Percentiles rank a stretch among this genome's conserved stretches.
phyloP scores from a whole-genome alignment of 2,329 filamentous ascomycete species.

The Coccinonectria pachysandricola region DNA sequence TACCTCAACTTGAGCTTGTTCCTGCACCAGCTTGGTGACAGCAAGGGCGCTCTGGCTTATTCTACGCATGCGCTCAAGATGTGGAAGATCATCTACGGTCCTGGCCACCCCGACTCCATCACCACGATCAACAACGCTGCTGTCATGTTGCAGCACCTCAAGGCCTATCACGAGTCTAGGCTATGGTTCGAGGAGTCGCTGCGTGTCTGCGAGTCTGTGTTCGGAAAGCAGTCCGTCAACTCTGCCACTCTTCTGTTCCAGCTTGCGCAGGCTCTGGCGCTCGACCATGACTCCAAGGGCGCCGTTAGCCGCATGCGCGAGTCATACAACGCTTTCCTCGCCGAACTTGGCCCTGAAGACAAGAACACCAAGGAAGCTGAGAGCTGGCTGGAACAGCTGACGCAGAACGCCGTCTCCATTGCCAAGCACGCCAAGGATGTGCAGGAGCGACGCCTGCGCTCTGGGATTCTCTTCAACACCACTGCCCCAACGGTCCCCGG shows the following conservation, averaged over 20 bases:
- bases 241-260: slow-evolving; percentile 94
- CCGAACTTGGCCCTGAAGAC: slow-evolving; percentile 76
- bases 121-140: slow-evolving; percentile 98
- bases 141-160: slow-evolving; percentile 94
- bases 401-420: slow-evolving; percentile 87
- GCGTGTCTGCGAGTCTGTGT: slow-evolving; percentile 77
- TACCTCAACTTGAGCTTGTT: slow-evolving; percentile 95
- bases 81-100: slow-evolving; percentile 94
- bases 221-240: slow-evolving; percentile 82
- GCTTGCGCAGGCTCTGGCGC: slow-evolving; percentile 83
- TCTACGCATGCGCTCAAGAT: slow-evolving; percentile 87
- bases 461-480: slow-evolving; percentile 55
- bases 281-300: slow-evolving; percentile 90
- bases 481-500: slow-evolving; percentile 17
- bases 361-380: slow-evolving; percentile 98
- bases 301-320: slow-evolving; percentile 92
- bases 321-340: slow-evolving; percentile 90
- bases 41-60: slow-evolving; percentile 75
- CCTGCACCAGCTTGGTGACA: slow-evolving; percentile 85
- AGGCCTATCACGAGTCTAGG: slow-evolving; percentile 88
- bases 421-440: slow-evolving; percentile 88
- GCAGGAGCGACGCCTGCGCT: slow-evolving; percentile 61
- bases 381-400: slow-evolving; percentile 91
- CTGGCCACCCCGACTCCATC: slow-evolving; percentile 91
- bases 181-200: slow-evolving; percentile 95